These are phyloP conservation scores for Apiospora sp. DNA, from an alignment of 2,329 filamentous ascomycete species.

Conservation along the genomic window DNA sequence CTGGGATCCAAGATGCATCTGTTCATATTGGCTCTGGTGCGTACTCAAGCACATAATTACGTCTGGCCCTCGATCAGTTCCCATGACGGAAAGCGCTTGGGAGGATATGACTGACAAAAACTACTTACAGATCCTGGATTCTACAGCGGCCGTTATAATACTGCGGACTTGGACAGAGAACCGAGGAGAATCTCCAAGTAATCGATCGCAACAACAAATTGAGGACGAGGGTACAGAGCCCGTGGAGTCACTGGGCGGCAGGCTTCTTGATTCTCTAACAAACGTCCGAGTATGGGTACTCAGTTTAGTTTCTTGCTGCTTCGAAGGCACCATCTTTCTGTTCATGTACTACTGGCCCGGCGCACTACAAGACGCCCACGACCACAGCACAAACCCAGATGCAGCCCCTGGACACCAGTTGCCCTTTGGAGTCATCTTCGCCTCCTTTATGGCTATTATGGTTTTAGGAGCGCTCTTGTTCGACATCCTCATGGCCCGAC, in stretches of 20 bases:
- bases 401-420: constrained; percentile 23
- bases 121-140: constrained; percentile 36
- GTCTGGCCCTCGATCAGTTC: neutral
- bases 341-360: constrained; percentile 45
- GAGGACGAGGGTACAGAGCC: neutral
- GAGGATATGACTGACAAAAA: neutral
- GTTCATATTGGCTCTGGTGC: constrained; percentile 46
- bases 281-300: constrained; percentile 42
- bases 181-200: neutral
- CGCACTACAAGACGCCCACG: constrained; percentile 41
- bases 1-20: constrained; percentile 57
- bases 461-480: constrained; percentile 33
- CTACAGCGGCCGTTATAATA: constrained; percentile 40
- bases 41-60: neutral
- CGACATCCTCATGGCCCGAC: neutral
- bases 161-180: constrained; percentile 43
- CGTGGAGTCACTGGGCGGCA: neutral
- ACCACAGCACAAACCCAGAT: neutral
- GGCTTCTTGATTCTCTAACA: constrained; percentile 23
- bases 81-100: neutral
- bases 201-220: neutral
- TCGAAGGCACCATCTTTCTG: constrained; percentile 45
- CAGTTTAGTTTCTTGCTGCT: constrained; percentile 44
- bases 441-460: constrained; percentile 66
- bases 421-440: constrained; percentile 62